These are phyloP conservation scores for Penicillium ochrochloron DNA, from an alignment of 495 filamentous ascomycete species.

Conservation along the genomic window DNA sequence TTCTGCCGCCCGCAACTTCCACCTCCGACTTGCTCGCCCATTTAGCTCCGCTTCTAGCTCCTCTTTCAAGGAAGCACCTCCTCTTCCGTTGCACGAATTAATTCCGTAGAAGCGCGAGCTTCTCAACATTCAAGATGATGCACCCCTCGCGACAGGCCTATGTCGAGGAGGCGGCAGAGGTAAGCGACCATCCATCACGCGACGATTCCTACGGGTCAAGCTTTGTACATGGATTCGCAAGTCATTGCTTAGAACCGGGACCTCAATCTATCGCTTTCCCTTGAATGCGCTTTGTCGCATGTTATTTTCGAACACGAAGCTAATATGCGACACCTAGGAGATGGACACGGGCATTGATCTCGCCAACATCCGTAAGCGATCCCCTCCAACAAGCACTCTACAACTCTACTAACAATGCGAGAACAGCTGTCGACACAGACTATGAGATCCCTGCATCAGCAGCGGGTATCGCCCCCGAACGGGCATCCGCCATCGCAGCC, in stretches of 20 bases:
- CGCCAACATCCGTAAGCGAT: conserved; percentile 74
- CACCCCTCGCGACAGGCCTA: conserved; percentile 95
- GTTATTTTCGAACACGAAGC: background rate
- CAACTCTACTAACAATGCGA: conserved; percentile 5
- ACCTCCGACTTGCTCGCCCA: conserved; percentile 13
- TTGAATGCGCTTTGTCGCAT: too few relatives aligned
- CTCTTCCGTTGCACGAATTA: background rate
- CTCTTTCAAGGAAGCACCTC: background rate
- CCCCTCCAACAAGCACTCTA: background rate
- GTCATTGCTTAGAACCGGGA: background rate
- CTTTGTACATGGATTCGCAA: background rate
- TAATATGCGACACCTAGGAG: conserved; percentile 42
- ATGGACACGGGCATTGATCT: conserved; percentile 74
- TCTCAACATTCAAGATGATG: conserved; percentile 61
- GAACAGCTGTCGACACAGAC: conserved; percentile 78
- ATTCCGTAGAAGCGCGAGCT: conserved; percentile 12
- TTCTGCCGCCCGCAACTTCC: conserved; percentile 31
- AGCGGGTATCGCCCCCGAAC: conserved; percentile 81
- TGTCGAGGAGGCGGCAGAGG: conserved; percentile 85
- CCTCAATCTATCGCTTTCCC: background rate
- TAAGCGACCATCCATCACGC: conserved; percentile 48
- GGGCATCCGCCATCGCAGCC: conserved; percentile 83
- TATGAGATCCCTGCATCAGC: conserved; percentile 75
- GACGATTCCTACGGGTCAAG: background rate
- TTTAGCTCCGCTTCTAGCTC: conserved; percentile 10